A percentile compares a stretch with the other conserved stretches of the same genome.
Evolutionary conservation across 768 basidiomycete species (phyloP).

Genomic region (Lactarius sanguifluus): DNA sequence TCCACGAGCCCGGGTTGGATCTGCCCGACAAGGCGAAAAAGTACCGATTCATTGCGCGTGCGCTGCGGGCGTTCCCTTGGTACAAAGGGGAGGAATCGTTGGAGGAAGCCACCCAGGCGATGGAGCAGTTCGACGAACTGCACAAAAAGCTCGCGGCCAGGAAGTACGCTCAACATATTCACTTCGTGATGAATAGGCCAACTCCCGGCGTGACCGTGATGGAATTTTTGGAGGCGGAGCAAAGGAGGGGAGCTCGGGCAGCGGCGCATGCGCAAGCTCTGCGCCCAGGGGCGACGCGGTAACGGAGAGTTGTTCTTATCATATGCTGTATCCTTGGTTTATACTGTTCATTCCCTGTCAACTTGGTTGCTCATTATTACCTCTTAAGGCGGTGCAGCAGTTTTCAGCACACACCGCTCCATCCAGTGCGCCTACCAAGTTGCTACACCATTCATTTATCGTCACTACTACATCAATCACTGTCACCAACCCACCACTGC

Average conservation of each 20-base stretch:
- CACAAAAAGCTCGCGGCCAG: not conserved
- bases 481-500: not conserved
- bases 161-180: not conserved
- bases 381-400: not conserved
- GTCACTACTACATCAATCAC: not conserved
- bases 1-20: conserved; percentile 3
- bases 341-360: not conserved
- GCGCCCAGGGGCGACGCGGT: not conserved
- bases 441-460: not conserved
- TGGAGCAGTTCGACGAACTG: not conserved
- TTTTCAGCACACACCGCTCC: not conserved
- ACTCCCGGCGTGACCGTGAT: not conserved
- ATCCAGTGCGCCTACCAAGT: not conserved
- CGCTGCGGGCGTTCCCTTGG: conserved; percentile 3
- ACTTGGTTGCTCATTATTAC: not conserved
- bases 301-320: not conserved
- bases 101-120: not conserved
- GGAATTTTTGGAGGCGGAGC: not conserved
- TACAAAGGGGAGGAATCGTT: conserved; percentile 5
- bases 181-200: not conserved
- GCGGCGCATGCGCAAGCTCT: not conserved
- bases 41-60: not conserved
- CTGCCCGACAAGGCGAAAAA: not conserved
- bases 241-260: not conserved
- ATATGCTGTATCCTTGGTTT: not conserved